These are phyloP conservation scores for Trichoderma orchidacearum DNA, from an alignment of 495 filamentous ascomycete genomes.

Conservation along the genomic window DNA sequence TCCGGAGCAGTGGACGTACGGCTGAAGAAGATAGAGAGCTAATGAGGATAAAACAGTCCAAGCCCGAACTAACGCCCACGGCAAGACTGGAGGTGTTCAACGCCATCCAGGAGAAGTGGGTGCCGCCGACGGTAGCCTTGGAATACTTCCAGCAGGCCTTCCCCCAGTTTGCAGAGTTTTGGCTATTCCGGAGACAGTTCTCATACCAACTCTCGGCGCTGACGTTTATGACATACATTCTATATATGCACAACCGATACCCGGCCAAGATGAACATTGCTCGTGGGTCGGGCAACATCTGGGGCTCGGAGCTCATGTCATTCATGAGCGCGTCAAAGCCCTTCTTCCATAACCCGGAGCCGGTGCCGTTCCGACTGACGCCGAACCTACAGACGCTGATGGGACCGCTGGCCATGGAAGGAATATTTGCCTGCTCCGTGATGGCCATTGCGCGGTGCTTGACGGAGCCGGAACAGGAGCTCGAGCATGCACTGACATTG, in stretches of 20 bases:
- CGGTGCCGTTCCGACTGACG: constrained; percentile 91
- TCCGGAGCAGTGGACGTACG: no score
- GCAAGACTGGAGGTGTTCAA: constrained; percentile 73
- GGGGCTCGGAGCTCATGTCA: constrained; percentile 88
- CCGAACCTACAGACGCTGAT: constrained; percentile 91
- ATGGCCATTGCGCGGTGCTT: constrained; percentile 95
- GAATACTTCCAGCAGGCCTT: constrained; percentile 86
- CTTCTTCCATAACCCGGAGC: constrained; percentile 85
- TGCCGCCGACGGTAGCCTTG: constrained; percentile 63
- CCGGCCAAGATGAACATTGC: constrained; percentile 91
- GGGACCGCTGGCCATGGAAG: constrained; percentile 90
- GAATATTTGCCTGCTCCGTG: constrained; percentile 79
- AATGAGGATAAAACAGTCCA: constrained; percentile 34
- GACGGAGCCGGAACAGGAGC: constrained; percentile 78
- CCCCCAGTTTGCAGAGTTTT: constrained; percentile 86
- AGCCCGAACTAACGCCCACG: constrained; percentile 50
- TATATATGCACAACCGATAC: constrained; percentile 88
- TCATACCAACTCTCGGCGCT: constrained; percentile 91
- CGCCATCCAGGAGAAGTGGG: constrained; percentile 83
- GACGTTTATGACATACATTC: constrained; percentile 97
- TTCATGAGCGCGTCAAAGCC: constrained; percentile 67
- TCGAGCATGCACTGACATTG: constrained; percentile 83
- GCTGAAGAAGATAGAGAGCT: constrained; percentile 1
- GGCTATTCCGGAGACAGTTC: constrained; percentile 94
- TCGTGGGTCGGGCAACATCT: constrained; percentile 79